phyloP scores from a whole-genome alignment of 768 basidiomycete species.

The Phylloporus sp. region DNA sequence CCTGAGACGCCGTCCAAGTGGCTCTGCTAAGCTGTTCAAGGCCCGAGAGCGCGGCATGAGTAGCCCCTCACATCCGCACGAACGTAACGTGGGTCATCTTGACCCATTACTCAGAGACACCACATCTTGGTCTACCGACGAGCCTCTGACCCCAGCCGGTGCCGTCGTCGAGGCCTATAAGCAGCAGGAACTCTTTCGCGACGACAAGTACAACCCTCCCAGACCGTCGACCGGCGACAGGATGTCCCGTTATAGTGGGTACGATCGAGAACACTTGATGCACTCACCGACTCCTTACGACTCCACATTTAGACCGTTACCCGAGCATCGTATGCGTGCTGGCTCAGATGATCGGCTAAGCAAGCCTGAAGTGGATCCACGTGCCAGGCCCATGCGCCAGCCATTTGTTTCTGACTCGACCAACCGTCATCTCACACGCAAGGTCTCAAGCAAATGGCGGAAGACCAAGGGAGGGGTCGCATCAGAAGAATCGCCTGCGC shows the following conservation, averaged over 20 bases:
- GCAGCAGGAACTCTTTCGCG: conserved; percentile 34
- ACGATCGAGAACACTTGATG: conserved; percentile 13
- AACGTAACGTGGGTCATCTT: background rate
- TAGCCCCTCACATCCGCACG: conserved; percentile 1
- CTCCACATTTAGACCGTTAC: conserved; percentile 49
- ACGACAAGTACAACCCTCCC: conserved; percentile 4
- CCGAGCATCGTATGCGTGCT: conserved; percentile 43
- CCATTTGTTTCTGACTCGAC: conserved; percentile 11
- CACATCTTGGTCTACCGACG: background rate
- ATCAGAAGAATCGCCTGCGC: conserved; percentile 26
- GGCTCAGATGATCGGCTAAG: conserved; percentile 36
- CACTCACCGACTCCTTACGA: conserved; percentile 44
- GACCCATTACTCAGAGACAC: background rate
- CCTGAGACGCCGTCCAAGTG: conserved; percentile 30
- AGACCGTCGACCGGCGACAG: conserved; percentile 27
- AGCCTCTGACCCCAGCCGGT: conserved; percentile 38
- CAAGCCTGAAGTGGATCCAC: conserved; percentile 4
- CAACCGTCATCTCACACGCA: conserved; percentile 30
- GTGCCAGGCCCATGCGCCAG: background rate
- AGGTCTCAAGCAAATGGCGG: conserved; percentile 36
- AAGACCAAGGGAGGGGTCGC: conserved; percentile 10
- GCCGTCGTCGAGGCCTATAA: conserved; percentile 48
- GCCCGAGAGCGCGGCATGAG: conserved; percentile 13
- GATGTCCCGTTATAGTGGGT: conserved; percentile 3
- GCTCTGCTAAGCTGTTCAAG: conserved; percentile 20